phyloP scores from a whole-genome alignment of 225 moss, liverwort and hornwort species.

The Marchantia polymorpha region DNA sequence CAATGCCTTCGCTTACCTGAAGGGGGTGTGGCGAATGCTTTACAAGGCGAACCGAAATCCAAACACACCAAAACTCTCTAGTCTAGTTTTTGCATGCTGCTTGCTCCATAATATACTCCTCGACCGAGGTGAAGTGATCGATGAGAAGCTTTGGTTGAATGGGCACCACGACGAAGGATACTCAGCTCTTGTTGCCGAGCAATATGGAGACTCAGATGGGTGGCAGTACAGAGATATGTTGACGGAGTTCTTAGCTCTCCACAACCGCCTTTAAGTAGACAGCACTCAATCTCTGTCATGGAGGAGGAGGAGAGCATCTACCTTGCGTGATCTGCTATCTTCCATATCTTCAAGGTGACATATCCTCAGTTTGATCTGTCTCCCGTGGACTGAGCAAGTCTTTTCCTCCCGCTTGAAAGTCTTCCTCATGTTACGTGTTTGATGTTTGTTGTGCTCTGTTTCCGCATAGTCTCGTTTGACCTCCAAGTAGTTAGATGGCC shows the following conservation, averaged over 20 bases:
- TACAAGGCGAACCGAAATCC: slow-evolving; percentile 24
- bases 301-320: background rate
- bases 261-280: slow-evolving; percentile 1
- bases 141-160: slow-evolving; percentile 14
- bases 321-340: background rate
- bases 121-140: slow-evolving; percentile 28
- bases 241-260: slow-evolving; percentile 12
- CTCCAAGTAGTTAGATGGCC: too few species aligned
- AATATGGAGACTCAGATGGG: slow-evolving; percentile 32
- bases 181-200: slow-evolving; percentile 16
- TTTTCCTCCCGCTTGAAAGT: too few species aligned
- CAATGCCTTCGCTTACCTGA: slow-evolving; percentile 33
- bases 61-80: slow-evolving; percentile 32
- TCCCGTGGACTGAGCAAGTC: too few species aligned
- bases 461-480: too few species aligned
- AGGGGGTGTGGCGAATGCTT: slow-evolving; percentile 35
- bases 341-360: slow-evolving; percentile 4
- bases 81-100: slow-evolving; percentile 37
- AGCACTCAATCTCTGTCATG: too few species aligned
- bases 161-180: slow-evolving; percentile 27
- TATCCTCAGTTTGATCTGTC: background rate
- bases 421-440: too few species aligned
- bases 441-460: too few species aligned
- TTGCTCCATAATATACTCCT: slow-evolving; percentile 36
- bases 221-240: slow-evolving; percentile 34